Percentiles rank a stretch among this genome's conserved stretches.
These are phyloP conservation scores for Pterulicium gracile DNA, from an alignment of 1,284 basidiomycete genomes.

Conservation along the genomic window DNA sequence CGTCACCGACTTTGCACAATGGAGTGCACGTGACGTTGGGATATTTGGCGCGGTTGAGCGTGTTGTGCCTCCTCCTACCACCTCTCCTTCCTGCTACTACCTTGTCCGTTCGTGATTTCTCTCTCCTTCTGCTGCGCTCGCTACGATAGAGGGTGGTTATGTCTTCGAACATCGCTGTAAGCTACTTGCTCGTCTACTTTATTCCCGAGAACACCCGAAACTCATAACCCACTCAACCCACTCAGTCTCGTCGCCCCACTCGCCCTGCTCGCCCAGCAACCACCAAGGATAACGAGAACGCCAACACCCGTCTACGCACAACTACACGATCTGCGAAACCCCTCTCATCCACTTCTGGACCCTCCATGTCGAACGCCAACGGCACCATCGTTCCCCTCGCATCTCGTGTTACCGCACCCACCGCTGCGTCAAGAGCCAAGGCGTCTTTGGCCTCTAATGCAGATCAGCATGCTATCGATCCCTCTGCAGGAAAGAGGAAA, in stretches of 20 bases:
- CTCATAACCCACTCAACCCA: too few relatives aligned
- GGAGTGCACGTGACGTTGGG: not conserved
- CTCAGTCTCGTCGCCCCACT: constrained; percentile 46
- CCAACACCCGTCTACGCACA: constrained; percentile 42
- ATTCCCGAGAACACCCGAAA: too few relatives aligned
- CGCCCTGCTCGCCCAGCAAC: constrained; percentile 40
- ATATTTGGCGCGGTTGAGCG: too few relatives aligned
- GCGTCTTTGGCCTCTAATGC: constrained; percentile 18
- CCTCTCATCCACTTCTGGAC: constrained; percentile 27
- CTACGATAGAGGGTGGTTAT: constrained; percentile 1
- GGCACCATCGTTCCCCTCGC: constrained; percentile 27
- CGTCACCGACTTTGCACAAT: too few relatives aligned
- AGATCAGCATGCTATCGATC: constrained; percentile 27
- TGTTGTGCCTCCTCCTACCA: too few relatives aligned
- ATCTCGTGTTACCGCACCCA: constrained; percentile 30
- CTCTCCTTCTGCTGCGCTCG: not conserved
- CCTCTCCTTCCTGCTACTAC: not conserved
- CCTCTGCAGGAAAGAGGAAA: constrained; percentile 52
- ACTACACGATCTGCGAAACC: constrained; percentile 46
- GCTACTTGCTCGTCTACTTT: too few relatives aligned
- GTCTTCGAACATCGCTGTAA: constrained; percentile 5
- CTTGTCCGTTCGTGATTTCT: not conserved
- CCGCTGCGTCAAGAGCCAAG: constrained; percentile 42
- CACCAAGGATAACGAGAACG: constrained; percentile 58
- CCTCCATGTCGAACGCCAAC: constrained; percentile 20